A percentile compares a stretch with the other conserved stretches of the same genome.
Evolutionary conservation across 192 early-diverging fungal genomes (phyloP).

Genomic region (Coemansia asiatica): DNA sequence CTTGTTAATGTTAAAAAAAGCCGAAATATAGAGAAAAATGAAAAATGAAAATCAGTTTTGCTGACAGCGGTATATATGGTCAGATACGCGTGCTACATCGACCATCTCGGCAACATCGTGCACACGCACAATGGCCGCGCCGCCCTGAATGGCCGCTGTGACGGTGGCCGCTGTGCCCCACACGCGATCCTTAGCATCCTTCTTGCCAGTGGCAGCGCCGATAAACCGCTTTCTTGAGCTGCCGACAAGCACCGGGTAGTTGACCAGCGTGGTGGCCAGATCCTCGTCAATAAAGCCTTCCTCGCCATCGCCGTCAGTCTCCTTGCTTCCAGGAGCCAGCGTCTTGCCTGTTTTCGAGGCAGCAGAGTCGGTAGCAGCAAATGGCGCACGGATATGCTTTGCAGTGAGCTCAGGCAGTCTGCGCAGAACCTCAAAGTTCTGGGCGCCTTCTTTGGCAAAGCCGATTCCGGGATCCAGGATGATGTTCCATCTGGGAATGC

Average conservation of each 20-base stretch:
- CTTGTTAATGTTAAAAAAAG: neutral
- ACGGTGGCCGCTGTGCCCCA: constrained; percentile 92
- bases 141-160: constrained; percentile 76
- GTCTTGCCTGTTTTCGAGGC: constrained; percentile 13
- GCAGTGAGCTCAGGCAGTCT: constrained; percentile 61
- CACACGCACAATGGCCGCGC: constrained; percentile 82
- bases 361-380: neutral
- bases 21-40: neutral
- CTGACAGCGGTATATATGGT: constrained; percentile 59
- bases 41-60: constrained; percentile 9
- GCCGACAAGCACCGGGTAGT: constrained; percentile 84
- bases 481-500: constrained; percentile 94
- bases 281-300: constrained; percentile 50
- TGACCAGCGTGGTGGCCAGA: constrained; percentile 47
- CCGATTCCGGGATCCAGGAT: constrained; percentile 96
- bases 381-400: constrained; percentile 28
- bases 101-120: constrained; percentile 95
- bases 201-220: constrained; percentile 66
- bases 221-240: constrained; percentile 92
- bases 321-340: neutral
- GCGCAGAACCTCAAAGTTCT: constrained; percentile 84
- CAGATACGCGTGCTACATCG: constrained; percentile 83
- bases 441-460: constrained; percentile 88
- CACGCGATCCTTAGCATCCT: constrained; percentile 68
- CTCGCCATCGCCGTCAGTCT: constrained; percentile 19